phyloP scores from a whole-genome alignment of 202 grass and related monocot species.

The Panicum hallii region DNA sequence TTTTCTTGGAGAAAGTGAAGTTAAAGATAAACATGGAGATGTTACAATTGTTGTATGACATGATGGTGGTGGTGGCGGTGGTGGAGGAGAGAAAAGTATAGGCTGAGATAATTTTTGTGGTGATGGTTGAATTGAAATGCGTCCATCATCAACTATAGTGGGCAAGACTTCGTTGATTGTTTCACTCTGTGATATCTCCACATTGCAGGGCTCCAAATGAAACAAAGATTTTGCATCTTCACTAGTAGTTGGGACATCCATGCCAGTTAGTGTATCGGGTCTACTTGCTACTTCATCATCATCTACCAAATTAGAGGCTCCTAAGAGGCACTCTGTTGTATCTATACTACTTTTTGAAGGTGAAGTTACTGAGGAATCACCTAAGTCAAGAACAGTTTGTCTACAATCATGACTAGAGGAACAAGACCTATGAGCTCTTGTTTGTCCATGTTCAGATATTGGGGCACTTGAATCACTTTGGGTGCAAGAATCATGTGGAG shows the following conservation, averaged over 20 bases:
- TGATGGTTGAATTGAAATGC: slow-evolving; percentile 36
- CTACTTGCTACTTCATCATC: slow-evolving; percentile 40
- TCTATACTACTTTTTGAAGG: slow-evolving; percentile 31
- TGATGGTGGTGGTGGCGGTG: slow-evolving; percentile 9
- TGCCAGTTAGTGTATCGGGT: slow-evolving; percentile 18
- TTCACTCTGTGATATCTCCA: slow-evolving; percentile 31
- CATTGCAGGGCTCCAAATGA: slow-evolving; percentile 38
- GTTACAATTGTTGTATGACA: not conserved
- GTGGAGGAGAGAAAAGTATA: slow-evolving; percentile 29
- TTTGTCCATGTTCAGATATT: slow-evolving; percentile 39
- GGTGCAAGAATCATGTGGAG: slow-evolving; percentile 18
- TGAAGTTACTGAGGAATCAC: slow-evolving; percentile 33
- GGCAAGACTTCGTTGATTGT: slow-evolving; percentile 1
- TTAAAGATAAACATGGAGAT: not conserved
- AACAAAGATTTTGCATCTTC: slow-evolving; percentile 32
- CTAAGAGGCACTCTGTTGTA: slow-evolving; percentile 34
- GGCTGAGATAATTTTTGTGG: slow-evolving; percentile 14
- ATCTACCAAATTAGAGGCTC: slow-evolving; percentile 37
- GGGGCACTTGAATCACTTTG: slow-evolving; percentile 31
- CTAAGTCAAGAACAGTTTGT: slow-evolving; percentile 39
- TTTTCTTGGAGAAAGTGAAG: not conserved
- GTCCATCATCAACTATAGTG: slow-evolving; percentile 17
- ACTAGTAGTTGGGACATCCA: slow-evolving; percentile 39
- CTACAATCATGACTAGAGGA: slow-evolving; percentile 35
- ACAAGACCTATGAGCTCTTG: slow-evolving; percentile 28